These are phyloP conservation scores for Chamaecrista fasciculata DNA, from an alignment of 306 rosid species.

Conservation along the genomic window DNA sequence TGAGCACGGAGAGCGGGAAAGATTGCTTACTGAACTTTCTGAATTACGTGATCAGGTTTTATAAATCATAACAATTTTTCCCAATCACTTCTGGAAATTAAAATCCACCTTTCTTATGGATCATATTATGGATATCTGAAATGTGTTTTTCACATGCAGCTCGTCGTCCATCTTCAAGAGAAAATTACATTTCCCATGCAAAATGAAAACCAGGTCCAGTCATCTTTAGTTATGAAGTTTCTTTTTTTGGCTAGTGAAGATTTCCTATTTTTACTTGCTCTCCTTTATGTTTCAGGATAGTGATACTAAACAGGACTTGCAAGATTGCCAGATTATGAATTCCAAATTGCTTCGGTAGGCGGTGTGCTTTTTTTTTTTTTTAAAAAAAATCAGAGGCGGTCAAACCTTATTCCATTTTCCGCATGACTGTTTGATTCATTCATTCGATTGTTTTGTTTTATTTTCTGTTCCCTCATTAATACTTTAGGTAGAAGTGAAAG, in stretches of 20 bases:
- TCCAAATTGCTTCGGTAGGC: constrained; percentile 61
- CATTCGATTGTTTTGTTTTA: constrained; percentile 13
- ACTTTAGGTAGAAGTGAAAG: constrained; percentile 12
- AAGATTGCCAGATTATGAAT: constrained; percentile 64
- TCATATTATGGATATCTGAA: constrained; percentile 31
- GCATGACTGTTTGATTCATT: constrained; percentile 22
- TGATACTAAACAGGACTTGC: constrained; percentile 48
- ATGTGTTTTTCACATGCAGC: constrained; percentile 43
- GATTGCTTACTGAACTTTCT: constrained; percentile 65
- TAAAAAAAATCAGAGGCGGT: no score
- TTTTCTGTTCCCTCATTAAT: not conserved
- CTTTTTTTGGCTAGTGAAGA: constrained; percentile 13
- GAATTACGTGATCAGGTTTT: constrained; percentile 78
- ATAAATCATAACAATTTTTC: constrained; percentile 10
- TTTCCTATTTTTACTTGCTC: constrained; percentile 28
- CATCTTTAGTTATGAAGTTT: constrained; percentile 26
- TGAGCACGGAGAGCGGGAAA: constrained; percentile 80
- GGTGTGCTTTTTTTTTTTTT: constrained; percentile 18
- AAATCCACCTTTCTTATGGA: constrained; percentile 27
- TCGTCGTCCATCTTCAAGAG: constrained; percentile 52
- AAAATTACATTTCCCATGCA: constrained; percentile 36
- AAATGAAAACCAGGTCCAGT: constrained; percentile 54
- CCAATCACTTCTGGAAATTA: constrained; percentile 9
- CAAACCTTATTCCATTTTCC: no score
- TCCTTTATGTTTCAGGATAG: constrained; percentile 50